Conservation (phyloP, 2,329 filamentous ascomycete species). For the Didymella glomerata region DNA sequence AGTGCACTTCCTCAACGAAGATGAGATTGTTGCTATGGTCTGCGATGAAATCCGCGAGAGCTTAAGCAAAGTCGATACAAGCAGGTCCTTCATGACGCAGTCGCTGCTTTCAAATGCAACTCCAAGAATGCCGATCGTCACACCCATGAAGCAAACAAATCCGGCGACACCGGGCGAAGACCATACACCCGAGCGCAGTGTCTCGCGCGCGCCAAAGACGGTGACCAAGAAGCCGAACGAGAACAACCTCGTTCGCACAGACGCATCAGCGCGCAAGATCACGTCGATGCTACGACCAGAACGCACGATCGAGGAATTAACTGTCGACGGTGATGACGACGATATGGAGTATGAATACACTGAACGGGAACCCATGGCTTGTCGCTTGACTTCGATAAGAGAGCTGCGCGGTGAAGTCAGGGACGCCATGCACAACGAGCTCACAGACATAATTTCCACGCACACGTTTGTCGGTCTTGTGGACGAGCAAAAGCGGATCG, state of each 20-base stretch:
- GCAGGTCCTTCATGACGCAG: conserved; percentile 92
- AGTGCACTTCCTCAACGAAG: conserved; percentile 96
- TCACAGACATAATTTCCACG: conserved; percentile 85
- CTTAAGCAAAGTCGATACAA: conserved; percentile 88
- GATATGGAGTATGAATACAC: conserved; percentile 74
- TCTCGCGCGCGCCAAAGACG: conserved; percentile 42
- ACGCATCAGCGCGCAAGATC: conserved; percentile 89
- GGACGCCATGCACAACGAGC: conserved; percentile 79
- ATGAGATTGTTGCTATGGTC: conserved; percentile 89
- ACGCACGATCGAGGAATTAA: conserved; percentile 45
- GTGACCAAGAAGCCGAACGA: conserved; percentile 66
- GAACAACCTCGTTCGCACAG: conserved; percentile 89
- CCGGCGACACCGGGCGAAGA: conserved; percentile 28
- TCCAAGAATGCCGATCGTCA: conserved; percentile 51
- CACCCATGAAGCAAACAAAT: conserved; percentile 50
- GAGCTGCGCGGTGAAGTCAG: conserved; percentile 83
- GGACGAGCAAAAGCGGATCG: conserved; percentile 84
- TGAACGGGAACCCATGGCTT: conserved; percentile 73
- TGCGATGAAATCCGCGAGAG: conserved; percentile 81
- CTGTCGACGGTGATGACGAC: conserved; percentile 55
- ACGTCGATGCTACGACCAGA: conserved; percentile 87
- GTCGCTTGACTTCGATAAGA: conserved; percentile 84
- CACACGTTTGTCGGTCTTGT: conserved; percentile 95
- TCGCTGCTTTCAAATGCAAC: conserved; percentile 70
- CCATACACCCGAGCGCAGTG: conserved; percentile 36